Base-by-base conservation (phyloP, 164 flowering plant species). In the Umbellularia californica region DNA sequence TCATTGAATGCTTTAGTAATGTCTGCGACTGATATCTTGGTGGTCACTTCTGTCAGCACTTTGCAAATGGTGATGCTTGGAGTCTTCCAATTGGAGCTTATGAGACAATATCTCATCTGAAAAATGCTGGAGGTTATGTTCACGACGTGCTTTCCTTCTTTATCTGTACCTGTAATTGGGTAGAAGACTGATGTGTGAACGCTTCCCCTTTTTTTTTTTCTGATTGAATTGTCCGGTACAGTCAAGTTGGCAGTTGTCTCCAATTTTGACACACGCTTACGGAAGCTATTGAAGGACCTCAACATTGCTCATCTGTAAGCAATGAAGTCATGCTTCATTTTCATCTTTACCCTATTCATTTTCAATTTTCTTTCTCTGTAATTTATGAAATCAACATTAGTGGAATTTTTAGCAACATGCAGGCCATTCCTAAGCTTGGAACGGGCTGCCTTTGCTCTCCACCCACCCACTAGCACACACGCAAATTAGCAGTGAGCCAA, bases 201-300 rank as follows among this genome's bases (percentile, higher is more conserved):
- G 20, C 10, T 27, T 28, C 15, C 14, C 62, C 30, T 14, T 41
- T n/a, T 65, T 62, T 75, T 70, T 30, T 14, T 17, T 70, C 51
- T 79, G 52, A 68, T 33, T 67, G 41, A 73, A 60, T 41, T 77
- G 50, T 75, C 30, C 66, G 3, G 66, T 73, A 52, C 91, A 95
- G 99, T 95, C 82, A 95, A 92, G 83, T 65, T 93, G 82, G 99
- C 95, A 28, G 99, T 95, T 77, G 94, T 95, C 72, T 95, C 99
- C 78, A 93, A 95, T 77, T 95, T 95, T 71, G 99, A 95, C 79
- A 86, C 88, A 68, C 97, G 98, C 24, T 78, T 95, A 77, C 89
- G 93, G 93, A 93, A 89, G 87, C 85, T 95, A 50, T 79, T 93
- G 85, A 87, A 87, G 86, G 97, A 93, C 76, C 93, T 95, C 33